These are phyloP conservation scores for Basidiobolus meristosporus DNA, from an alignment of 371 early-diverging fungal species.

Conservation along the genomic window DNA sequence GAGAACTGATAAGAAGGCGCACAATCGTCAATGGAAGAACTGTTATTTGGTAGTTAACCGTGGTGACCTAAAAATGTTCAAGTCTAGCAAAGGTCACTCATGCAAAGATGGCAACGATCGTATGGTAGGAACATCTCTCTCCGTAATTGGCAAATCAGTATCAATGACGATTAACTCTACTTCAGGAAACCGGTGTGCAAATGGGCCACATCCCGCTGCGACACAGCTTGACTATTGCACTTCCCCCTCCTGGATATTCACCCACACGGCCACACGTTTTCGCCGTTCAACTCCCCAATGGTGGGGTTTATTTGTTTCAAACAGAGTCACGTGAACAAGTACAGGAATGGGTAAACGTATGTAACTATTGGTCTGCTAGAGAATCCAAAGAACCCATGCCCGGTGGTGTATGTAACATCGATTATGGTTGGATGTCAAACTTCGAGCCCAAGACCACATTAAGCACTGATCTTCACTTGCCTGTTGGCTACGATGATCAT, in stretches of 20 bases:
- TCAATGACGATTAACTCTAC: too few relatives aligned
- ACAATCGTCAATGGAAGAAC: slow-evolving; percentile 72
- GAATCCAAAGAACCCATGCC: slow-evolving; percentile 67
- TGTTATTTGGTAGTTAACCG: slow-evolving; percentile 48
- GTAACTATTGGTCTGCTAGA: slow-evolving; percentile 85
- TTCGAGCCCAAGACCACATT: slow-evolving; percentile 9
- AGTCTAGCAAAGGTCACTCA: slow-evolving; percentile 24
- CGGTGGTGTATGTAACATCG: slow-evolving; percentile 66
- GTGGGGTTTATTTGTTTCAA: slow-evolving; percentile 71
- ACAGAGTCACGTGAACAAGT: slow-evolving; percentile 35
- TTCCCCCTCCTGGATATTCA: slow-evolving; percentile 71
- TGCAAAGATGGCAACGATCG: slow-evolving; percentile 7
- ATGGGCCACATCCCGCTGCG: slow-evolving; percentile 43
- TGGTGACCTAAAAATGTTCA: slow-evolving; percentile 62
- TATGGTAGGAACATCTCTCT: slow-evolving; percentile 1
- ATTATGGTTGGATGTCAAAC: slow-evolving; percentile 75
- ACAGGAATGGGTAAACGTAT: slow-evolving; percentile 61
- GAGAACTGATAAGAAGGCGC: slow-evolving; percentile 53
- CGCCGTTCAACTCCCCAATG: slow-evolving; percentile 57
- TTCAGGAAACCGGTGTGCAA: slow-evolving; percentile 10
- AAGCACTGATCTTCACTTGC: too few relatives aligned
- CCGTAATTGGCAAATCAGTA: neutral
- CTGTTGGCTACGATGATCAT: too few relatives aligned
- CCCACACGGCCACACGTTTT: slow-evolving; percentile 57
- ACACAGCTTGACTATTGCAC: slow-evolving; percentile 53